Evolutionary conservation across 1,284 basidiomycete species (phyloP), one percentile per base, ranked within the genome.

Genomic region (Naganishia sp.): DNA sequence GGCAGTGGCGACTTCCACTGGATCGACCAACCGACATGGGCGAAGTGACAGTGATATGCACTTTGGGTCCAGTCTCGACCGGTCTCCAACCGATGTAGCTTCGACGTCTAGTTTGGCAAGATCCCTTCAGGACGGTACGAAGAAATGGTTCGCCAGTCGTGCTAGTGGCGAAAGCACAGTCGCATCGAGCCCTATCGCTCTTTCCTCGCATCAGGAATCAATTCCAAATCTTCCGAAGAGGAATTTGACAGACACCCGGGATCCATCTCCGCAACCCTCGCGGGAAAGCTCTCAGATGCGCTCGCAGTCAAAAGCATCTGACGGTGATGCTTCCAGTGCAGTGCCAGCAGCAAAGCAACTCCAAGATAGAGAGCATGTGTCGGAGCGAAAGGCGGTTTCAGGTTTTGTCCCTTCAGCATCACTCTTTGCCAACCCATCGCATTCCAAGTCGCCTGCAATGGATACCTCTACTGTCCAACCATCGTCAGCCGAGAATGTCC

Each of bases 81-180:
- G 33, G 11, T 42, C 13, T 16, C 64, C 25, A 21, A 56, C 28
- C 53, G 70, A 50, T 44, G 49, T 25, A 13, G 23, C 43, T 25
- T 52, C 55, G 13, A 57, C 57, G 2, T 42, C 56, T 28, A 48
- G 50, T 36, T 49, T 53, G 25, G 46, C 65, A 33, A 65, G 52
- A 55, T 70, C 42, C 65, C 70, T 49, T n/a, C 72, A 16, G 36
- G 61, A 57, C 36, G 61, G 57, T 15, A 68, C 68, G 0, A 73
- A 71, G 60, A 72, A 72, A 52, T 76, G 75, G 75, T 73, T 76
- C 48, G 69, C 70, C 6, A 36, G 59, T 9, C 59, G 48, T 16
- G 39, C 15, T 9, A 50, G 39, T 36, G 50, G 59, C 36, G 59
- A 36, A 18, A 48, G 50, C n/a, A 55, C 36, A 39, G n/a, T 52